Evolutionary conservation across 1,284 basidiomycete genomes (phyloP).

Genomic region (Pterulicium gracile): DNA sequence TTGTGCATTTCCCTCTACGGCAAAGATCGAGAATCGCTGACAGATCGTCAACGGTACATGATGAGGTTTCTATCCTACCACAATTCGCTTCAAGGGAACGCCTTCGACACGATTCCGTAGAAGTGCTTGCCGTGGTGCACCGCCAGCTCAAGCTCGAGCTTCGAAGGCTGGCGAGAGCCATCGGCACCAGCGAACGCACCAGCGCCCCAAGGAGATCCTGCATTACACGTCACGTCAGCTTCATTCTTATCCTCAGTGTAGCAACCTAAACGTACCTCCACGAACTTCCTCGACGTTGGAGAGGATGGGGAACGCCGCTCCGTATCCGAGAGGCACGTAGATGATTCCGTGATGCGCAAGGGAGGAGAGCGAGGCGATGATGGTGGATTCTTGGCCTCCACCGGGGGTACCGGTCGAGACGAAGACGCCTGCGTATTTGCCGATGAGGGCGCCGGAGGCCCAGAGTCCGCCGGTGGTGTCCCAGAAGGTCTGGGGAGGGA

Average conservation of each 20-base stretch:
- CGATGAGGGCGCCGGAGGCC: conserved; percentile 59
- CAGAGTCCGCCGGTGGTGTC: conserved; percentile 77
- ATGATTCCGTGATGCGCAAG: conserved; percentile 74
- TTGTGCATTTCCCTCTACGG: too few relatives aligned
- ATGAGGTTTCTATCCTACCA: neutral
- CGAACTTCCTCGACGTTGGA: conserved; percentile 52
- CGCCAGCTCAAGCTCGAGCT: conserved; percentile 58
- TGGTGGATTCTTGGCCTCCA: conserved; percentile 70
- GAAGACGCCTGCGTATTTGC: conserved; percentile 76
- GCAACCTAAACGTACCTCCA: conserved; percentile 41
- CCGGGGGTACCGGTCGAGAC: conserved; percentile 55
- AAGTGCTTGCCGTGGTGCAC: conserved; percentile 55
- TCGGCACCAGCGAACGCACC: conserved; percentile 56
- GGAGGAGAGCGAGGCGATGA: conserved; percentile 55
- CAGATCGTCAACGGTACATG: neutral
- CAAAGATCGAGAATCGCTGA: too few relatives aligned
- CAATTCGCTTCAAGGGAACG: neutral
- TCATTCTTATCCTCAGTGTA: neutral
- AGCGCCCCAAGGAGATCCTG: conserved; percentile 66
- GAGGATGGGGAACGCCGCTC: conserved; percentile 42
- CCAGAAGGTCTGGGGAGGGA: conserved; percentile 51
- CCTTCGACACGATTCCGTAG: conserved; percentile 36
- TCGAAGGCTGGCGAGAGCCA: conserved; percentile 51
- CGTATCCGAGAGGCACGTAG: conserved; percentile 77
- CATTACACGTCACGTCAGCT: neutral